A percentile compares a stretch with the other conserved stretches of the same genome.
Conservation (phyloP, 805 yeast species). For the Candida wancherniae region DNA sequence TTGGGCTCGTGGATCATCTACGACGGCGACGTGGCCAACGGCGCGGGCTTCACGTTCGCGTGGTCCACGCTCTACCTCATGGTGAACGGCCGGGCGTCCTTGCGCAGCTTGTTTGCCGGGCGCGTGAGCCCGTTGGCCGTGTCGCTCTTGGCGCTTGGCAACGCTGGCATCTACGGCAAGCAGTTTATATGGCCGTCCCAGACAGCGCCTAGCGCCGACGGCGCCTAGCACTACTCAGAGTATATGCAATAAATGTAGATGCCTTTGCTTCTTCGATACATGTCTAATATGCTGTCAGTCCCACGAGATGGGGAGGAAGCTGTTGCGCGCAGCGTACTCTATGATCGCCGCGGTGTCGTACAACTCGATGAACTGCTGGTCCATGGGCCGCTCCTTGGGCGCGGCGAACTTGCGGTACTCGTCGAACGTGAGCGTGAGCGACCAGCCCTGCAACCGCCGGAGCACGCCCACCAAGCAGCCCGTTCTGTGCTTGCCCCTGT, state of each 20-base stretch:
- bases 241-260: neutral
- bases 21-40: slow-evolving; percentile 74
- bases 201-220: neutral
- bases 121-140: slow-evolving; percentile 61
- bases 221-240: neutral
- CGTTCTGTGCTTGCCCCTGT: slow-evolving; percentile 94
- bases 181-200: slow-evolving; percentile 49
- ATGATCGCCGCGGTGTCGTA: slow-evolving; percentile 66
- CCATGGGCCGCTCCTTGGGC: slow-evolving; percentile 93
- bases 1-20: slow-evolving; percentile 69
- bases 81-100: slow-evolving; percentile 60
- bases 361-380: slow-evolving; percentile 91
- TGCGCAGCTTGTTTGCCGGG: slow-evolving; percentile 49
- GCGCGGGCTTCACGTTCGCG: slow-evolving; percentile 74
- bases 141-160: slow-evolving; percentile 53
- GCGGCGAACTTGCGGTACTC: slow-evolving; percentile 92
- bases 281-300: slow-evolving; percentile 17
- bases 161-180: slow-evolving; percentile 64
- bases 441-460: slow-evolving; percentile 86
- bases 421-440: slow-evolving; percentile 88
- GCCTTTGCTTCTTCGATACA: neutral
- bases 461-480: slow-evolving; percentile 95
- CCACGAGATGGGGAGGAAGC: slow-evolving; percentile 73
- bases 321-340: slow-evolving; percentile 44
- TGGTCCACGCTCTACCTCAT: slow-evolving; percentile 76